Base-by-base conservation (phyloP, 1,284 basidiomycete species). In the Tilletia setariae region DNA sequence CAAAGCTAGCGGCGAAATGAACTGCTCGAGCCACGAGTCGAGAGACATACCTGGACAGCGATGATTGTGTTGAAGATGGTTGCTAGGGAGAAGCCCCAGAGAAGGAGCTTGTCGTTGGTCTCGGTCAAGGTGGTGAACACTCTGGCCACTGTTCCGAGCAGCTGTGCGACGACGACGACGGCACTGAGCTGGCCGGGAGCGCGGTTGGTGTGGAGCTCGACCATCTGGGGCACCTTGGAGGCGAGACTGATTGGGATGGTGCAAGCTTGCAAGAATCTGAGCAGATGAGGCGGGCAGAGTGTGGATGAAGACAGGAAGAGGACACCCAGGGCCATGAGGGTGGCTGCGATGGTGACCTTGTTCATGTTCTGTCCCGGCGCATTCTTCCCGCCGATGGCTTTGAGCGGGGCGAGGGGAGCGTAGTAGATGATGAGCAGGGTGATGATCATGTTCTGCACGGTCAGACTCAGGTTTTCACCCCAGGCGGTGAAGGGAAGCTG, bases 401-500 rank as follows among this genome's bases (percentile, higher is more conserved):
- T 63, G 67, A 40, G 68, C 69, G 64, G 35, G 28, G 65, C 62
- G 11, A 53, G n/a, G 28, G 84, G 71, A 71, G 77, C 69, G 61
- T 77, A 77, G 21, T 73, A 70, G 43, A 81, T 76, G 67, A 78
- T 77, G 19, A 80, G 72, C 25, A 77, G 70, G 44, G 78, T 74
- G 69, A 83, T 83, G 66, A 81, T 65, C 71, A 79, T 78, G 71
- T 72, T 81, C 62, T 82, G 80, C 63, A 81, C 30, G 15, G 80
- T 82, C 72, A 82, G 68, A 70, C 77, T 79, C 15, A 77, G 72
- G 61, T 82, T 82, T 67, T 82, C 79, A 32, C 94, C 94, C 74
- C 96, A 98, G 0, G 94, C 96, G 44, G 91, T 93, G 86, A 96
- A 94, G 0, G 94, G 93, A 82, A 94, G 94, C 25, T 85, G 83